Percentiles rank a stretch among this genome's conserved stretches.
Evolutionary conservation across 2,329 filamentous ascomycete genomes (phyloP).

Genomic region (Aspergillus sp.): DNA sequence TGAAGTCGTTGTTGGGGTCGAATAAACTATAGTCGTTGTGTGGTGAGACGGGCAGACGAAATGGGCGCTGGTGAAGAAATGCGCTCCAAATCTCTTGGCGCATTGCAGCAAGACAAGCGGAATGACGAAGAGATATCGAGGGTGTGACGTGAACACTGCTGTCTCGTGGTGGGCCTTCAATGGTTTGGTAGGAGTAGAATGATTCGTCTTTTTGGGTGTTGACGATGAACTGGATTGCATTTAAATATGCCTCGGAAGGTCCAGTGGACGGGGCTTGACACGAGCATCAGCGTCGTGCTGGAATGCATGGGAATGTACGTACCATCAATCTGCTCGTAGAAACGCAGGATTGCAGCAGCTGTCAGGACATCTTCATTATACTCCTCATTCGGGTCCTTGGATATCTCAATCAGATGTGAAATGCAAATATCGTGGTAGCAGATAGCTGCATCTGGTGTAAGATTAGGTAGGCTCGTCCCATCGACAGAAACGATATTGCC

Average conservation of each 20-base stretch:
- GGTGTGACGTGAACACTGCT: slow-evolving; percentile 12
- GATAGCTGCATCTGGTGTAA: not conserved
- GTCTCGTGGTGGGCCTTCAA: slow-evolving; percentile 15
- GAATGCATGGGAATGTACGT: slow-evolving; percentile 41
- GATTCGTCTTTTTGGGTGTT: not conserved
- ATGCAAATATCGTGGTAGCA: slow-evolving; percentile 10
- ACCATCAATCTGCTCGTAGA: slow-evolving; percentile 58
- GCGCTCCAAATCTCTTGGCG: slow-evolving; percentile 50
- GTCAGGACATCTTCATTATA: slow-evolving; percentile 55
- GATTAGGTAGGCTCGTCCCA: not conserved
- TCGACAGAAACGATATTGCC: not conserved
- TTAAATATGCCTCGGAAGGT: slow-evolving; percentile 21
- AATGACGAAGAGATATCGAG: slow-evolving; percentile 35
- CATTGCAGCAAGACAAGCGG: slow-evolving; percentile 45
- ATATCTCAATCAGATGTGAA: slow-evolving; percentile 25
- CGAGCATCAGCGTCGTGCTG: slow-evolving; percentile 36
- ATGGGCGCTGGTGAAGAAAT: slow-evolving; percentile 40
- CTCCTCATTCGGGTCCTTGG: slow-evolving; percentile 37
- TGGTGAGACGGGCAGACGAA: slow-evolving; percentile 54
- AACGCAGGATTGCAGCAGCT: slow-evolving; percentile 57
- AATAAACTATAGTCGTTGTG: slow-evolving; percentile 55
- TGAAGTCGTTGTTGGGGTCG: slow-evolving; percentile 50
- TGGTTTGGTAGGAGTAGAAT: slow-evolving; percentile 9
- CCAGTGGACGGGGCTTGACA: not conserved
- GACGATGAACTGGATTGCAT: slow-evolving; percentile 17